These are phyloP conservation scores for Ustilago curta DNA, from an alignment of 1,284 basidiomycete genomes.

Conservation along the genomic window DNA sequence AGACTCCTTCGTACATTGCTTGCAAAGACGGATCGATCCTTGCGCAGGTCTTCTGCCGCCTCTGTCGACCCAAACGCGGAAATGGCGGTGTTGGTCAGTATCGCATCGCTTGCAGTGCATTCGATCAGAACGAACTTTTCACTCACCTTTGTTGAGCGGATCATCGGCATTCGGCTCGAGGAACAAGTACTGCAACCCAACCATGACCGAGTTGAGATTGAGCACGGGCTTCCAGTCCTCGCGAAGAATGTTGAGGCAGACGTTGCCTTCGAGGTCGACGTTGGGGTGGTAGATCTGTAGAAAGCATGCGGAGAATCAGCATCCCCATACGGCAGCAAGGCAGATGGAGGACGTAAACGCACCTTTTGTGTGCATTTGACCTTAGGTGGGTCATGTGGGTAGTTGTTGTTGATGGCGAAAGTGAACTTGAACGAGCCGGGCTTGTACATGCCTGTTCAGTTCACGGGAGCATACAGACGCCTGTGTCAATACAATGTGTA, in stretches of 20 bases:
- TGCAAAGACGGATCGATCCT: slow-evolving; percentile 59
- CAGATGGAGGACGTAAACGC: slow-evolving; percentile 52
- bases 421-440: slow-evolving; percentile 92
- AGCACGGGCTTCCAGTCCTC: slow-evolving; percentile 99
- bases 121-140: background rate
- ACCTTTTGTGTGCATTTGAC: slow-evolving; percentile 97
- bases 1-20: slow-evolving; percentile 62
- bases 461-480: background rate
- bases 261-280: slow-evolving; percentile 95
- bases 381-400: slow-evolving; percentile 98
- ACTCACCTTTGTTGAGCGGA: slow-evolving; percentile 92
- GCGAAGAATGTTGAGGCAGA: slow-evolving; percentile 87
- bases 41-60: slow-evolving; percentile 68
- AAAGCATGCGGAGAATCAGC: background rate
- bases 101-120: background rate
- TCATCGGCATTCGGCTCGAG: slow-evolving; percentile 98
- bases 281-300: slow-evolving; percentile 97
- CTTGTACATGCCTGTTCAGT: slow-evolving; percentile 89
- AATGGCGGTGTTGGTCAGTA: background rate
- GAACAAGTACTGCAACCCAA: slow-evolving; percentile 97
- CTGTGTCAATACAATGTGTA: background rate
- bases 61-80: slow-evolving; percentile 35
- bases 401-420: slow-evolving; percentile 95
- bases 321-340: too few relatives aligned
- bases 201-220: slow-evolving; percentile 96